phyloP scores from a whole-genome alignment of 148 eudicot species.

The Rhododendron molle region DNA sequence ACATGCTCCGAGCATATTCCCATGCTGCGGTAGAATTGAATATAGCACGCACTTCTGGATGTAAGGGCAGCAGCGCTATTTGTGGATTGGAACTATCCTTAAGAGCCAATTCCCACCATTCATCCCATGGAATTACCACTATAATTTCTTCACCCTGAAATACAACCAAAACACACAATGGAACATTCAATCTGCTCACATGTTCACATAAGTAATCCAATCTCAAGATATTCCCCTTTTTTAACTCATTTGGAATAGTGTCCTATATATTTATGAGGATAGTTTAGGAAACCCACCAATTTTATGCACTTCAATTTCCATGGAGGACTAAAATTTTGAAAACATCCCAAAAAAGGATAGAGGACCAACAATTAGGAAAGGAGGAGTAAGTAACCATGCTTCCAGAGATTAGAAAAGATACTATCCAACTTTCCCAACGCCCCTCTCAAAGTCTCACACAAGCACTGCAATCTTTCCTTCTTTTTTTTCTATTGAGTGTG shows the following conservation, averaged over 20 bases:
- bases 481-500: not conserved
- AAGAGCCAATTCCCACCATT: constrained; percentile 92
- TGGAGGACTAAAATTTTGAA: not conserved
- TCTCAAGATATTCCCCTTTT: not conserved
- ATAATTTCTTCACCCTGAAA: constrained; percentile 94
- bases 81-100: constrained; percentile 92
- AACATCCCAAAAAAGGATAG: not conserved
- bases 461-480: not conserved
- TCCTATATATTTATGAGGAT: not conserved
- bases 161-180: not conserved
- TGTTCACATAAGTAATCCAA: no score
- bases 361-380: not conserved
- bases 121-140: constrained; percentile 88
- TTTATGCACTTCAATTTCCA: not conserved
- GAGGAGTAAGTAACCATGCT: not conserved
- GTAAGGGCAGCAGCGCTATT: constrained; percentile 83
- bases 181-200: not conserved
- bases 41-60: constrained; percentile 79
- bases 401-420: not conserved
- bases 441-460: not conserved
- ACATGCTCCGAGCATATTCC: constrained; percentile 93
- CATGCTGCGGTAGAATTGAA: constrained; percentile 91
- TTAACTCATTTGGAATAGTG: not conserved
- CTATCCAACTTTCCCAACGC: not conserved
- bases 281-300: not conserved